phyloP scores from a whole-genome alignment of 1,139 yeast species.

The Saccharomycopsis hybrid region DNA sequence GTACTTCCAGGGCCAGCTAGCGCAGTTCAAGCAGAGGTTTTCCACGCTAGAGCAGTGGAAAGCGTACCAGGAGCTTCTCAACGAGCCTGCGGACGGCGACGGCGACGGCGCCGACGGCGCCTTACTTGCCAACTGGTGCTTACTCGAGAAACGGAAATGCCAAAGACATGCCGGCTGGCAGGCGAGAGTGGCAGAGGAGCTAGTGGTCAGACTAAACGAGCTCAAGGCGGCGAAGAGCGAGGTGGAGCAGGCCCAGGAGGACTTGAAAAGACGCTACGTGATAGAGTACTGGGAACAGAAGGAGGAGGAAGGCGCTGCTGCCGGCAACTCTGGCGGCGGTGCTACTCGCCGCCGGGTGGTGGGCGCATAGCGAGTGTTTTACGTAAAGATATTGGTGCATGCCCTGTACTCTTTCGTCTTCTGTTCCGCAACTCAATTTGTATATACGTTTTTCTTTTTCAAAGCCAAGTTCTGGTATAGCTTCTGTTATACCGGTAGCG shows the following conservation, averaged over 20 bases:
- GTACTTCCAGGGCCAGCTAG: conserved; percentile 3
- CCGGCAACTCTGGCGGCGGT: too few species aligned
- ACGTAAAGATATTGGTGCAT: too few species aligned
- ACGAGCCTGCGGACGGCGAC: too few species aligned
- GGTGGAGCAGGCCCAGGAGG: conserved; percentile 26
- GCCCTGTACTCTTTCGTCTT: too few species aligned
- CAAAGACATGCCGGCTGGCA: conserved; percentile 64
- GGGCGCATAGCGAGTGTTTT: too few species aligned
- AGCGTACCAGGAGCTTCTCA: not conserved
- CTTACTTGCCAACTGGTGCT: conserved; percentile 34
- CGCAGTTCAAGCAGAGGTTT: conserved; percentile 23
- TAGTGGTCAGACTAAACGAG: conserved; percentile 33
- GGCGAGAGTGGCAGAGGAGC: conserved; percentile 41
- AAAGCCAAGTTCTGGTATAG: too few species aligned
- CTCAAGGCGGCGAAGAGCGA: conserved; percentile 14
- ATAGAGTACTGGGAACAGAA: conserved; percentile 15
- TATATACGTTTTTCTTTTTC: too few species aligned
- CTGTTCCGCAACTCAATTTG: too few species aligned
- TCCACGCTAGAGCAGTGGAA: conserved; percentile 33
- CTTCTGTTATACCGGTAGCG: too few species aligned
- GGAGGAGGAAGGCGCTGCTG: too few species aligned
- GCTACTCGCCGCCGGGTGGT: too few species aligned
- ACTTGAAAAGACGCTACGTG: not conserved
- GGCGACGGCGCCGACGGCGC: too few species aligned
- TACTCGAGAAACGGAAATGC: conserved; percentile 62